Evolutionary conservation across 441 rosid species (phyloP).

Genomic region (Hura crepitans): DNA sequence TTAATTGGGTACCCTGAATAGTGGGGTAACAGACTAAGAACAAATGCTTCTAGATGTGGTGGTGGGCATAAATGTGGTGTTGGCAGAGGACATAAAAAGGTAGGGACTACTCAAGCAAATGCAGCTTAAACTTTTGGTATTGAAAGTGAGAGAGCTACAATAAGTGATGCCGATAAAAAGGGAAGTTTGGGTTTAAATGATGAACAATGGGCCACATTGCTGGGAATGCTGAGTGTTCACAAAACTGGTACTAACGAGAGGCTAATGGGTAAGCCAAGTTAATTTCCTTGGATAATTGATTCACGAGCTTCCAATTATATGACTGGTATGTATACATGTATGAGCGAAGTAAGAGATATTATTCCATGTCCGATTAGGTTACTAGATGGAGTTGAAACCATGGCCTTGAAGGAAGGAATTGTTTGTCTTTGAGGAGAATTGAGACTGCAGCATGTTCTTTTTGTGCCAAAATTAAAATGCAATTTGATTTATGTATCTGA

Average conservation of each 20-base stretch:
- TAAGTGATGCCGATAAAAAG: background rate
- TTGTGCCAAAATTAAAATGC: background rate
- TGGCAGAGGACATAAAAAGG: background rate
- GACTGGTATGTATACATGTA: background rate
- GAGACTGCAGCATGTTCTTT: background rate
- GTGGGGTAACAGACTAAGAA: background rate
- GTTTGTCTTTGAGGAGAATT: background rate
- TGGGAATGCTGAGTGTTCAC: background rate
- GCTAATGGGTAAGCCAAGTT: background rate
- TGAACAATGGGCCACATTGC: background rate
- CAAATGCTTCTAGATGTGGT: background rate
- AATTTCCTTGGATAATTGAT: background rate
- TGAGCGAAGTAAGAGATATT: background rate
- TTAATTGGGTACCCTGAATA: constrained; percentile 1
- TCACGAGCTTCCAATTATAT: background rate
- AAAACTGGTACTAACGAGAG: background rate
- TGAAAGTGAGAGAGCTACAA: background rate
- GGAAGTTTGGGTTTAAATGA: background rate
- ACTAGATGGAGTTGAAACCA: background rate
- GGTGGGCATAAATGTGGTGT: background rate
- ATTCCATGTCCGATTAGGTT: background rate
- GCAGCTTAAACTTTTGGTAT: background rate
- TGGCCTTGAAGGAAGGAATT: too few species aligned
- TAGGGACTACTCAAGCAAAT: background rate
- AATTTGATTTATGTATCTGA: background rate